phyloP scores from a whole-genome alignment of 2,329 filamentous ascomycete species.

The Fusarium sacchari region DNA sequence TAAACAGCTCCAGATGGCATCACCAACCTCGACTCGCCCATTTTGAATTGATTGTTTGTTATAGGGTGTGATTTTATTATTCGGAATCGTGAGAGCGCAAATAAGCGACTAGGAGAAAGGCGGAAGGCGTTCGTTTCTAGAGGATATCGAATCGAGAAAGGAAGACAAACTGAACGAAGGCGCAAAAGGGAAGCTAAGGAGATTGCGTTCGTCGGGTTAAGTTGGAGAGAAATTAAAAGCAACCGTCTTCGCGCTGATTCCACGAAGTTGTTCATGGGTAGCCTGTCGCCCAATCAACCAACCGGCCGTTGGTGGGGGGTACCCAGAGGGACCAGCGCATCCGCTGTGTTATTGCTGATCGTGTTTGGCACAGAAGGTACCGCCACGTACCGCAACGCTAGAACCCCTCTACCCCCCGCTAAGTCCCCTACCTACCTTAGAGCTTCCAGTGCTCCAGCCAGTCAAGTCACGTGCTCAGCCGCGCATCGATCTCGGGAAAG shows the following conservation, averaged over 20 bases:
- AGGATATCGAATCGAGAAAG: conserved; percentile 10
- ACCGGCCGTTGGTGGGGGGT: conserved; percentile 39
- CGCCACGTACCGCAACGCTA: conserved; percentile 20
- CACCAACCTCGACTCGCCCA: conserved; percentile 60
- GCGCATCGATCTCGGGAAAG: neutral
- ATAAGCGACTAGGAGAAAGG: neutral
- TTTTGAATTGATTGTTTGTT: conserved; percentile 49
- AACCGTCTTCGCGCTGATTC: conserved; percentile 41
- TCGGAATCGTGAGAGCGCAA: conserved; percentile 6
- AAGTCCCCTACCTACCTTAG: conserved; percentile 16
- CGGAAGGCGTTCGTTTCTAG: neutral
- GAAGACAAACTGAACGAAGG: conserved; percentile 6
- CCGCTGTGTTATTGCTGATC: conserved; percentile 18
- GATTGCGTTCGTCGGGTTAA: conserved; percentile 40
- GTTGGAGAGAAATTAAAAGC: conserved; percentile 46
- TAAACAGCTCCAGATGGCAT: conserved; percentile 1
- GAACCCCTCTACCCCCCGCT: conserved; percentile 23
- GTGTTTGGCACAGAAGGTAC: conserved; percentile 15
- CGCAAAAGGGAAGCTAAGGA: conserved; percentile 23
- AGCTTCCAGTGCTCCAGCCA: conserved; percentile 10
- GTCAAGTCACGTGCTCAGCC: conserved; percentile 30
- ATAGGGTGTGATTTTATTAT: conserved; percentile 25
- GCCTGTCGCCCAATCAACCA: conserved; percentile 47
- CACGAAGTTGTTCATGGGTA: conserved; percentile 34
- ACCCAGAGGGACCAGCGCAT: conserved; percentile 32